A percentile compares a stretch with the other conserved stretches of the same genome.
Conservation (phyloP, 208 protist species). For the Endotrypanum monterogeii region DNA sequence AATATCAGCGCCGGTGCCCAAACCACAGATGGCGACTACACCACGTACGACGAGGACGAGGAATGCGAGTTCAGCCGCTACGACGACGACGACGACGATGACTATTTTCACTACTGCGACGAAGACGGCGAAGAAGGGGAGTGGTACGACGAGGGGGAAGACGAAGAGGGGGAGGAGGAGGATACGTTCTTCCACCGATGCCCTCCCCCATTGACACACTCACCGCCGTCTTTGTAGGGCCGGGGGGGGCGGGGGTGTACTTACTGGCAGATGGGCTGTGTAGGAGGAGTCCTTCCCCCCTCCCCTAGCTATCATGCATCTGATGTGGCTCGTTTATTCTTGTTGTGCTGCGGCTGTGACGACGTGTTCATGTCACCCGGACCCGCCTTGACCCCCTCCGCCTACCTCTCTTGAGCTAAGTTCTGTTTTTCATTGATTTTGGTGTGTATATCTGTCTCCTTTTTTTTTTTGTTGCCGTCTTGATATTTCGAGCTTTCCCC, state of each 20-base stretch:
- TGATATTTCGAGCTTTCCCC: too few relatives aligned
- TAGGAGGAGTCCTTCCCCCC: background rate
- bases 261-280: background rate
- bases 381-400: background rate
- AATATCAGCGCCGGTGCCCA: background rate
- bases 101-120: conserved; percentile 38
- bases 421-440: too few relatives aligned
- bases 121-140: conserved; percentile 30
- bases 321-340: too few relatives aligned
- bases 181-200: conserved; percentile 29
- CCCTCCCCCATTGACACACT: conserved; percentile 43
- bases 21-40: conserved; percentile 3
- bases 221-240: conserved; percentile 45
- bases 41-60: conserved; percentile 38
- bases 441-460: too few relatives aligned
- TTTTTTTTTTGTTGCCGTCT: too few relatives aligned
- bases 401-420: too few relatives aligned
- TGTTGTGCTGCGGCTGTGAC: too few relatives aligned
- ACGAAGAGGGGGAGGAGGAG: conserved; percentile 28
- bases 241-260: background rate
- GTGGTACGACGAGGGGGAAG: conserved; percentile 10
- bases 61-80: conserved; percentile 36
- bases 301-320: too few relatives aligned
- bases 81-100: conserved; percentile 38
- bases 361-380: background rate